These are phyloP conservation scores for Cladobotryum protrusum DNA, from an alignment of 2,329 filamentous ascomycete genomes.

Conservation along the genomic window DNA sequence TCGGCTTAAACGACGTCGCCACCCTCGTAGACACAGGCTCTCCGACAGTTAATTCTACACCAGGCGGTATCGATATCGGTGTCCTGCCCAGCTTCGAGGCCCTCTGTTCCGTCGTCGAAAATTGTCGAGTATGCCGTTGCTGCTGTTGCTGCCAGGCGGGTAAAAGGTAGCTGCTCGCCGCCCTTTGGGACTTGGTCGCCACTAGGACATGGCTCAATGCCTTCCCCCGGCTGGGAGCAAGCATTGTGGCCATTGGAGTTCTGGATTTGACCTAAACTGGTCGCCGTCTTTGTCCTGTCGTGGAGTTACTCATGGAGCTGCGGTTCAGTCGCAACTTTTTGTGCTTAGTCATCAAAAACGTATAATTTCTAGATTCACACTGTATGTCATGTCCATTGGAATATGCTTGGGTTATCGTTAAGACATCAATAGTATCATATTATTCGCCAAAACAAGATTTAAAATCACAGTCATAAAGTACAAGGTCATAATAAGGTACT, in stretches of 20 bases:
- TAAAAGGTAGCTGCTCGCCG: not conserved
- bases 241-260: conserved; percentile 46
- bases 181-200: conserved; percentile 27
- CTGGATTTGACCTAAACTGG: too few species aligned
- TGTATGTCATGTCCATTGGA: too few species aligned
- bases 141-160: not conserved
- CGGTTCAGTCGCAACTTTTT: conserved; percentile 8
- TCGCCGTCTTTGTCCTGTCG: too few species aligned
- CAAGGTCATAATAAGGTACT: not conserved
- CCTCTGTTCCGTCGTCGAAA: conserved; percentile 63
- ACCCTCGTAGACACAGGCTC: conserved; percentile 51
- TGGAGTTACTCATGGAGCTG: not conserved
- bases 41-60: conserved; percentile 69
- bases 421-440: not conserved
- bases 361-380: too few species aligned
- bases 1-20: conserved; percentile 53
- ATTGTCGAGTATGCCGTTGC: conserved; percentile 57
- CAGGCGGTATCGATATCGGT: conserved; percentile 72
- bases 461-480: not conserved
- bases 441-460: not conserved
- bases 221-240: conserved; percentile 57
- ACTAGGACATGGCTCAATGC: conserved; percentile 52
- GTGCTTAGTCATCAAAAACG: conserved; percentile 15
- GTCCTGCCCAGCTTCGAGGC: conserved; percentile 82
- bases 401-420: not conserved